These are phyloP conservation scores for Ceratocystis eucalypticola DNA, from an alignment of 2,329 filamentous ascomycete genomes.

Conservation along the genomic window DNA sequence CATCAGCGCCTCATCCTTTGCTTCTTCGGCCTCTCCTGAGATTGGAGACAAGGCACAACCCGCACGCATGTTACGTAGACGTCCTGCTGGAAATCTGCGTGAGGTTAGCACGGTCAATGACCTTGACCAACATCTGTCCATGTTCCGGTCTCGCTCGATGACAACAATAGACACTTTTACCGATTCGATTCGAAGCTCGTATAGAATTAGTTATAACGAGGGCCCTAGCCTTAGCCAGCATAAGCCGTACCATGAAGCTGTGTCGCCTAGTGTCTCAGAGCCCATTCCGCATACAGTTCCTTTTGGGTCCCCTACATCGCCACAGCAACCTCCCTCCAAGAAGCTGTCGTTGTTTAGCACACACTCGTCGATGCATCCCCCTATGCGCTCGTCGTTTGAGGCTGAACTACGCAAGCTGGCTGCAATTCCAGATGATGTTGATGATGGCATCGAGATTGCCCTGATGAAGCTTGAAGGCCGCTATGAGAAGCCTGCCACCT, in stretches of 20 bases:
- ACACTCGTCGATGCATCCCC: conserved; percentile 44
- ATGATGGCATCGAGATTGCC: conserved; percentile 86
- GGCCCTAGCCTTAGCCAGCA: not conserved
- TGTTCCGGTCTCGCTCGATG: conserved; percentile 32
- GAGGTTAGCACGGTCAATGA: conserved; percentile 54
- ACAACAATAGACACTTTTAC: conserved; percentile 48
- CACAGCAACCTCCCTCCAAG: conserved; percentile 27
- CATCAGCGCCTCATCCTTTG: conserved; percentile 8
- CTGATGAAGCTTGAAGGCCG: conserved; percentile 84
- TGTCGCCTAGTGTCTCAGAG: conserved; percentile 31
- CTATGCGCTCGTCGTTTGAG: conserved; percentile 66
- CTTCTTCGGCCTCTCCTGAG: conserved; percentile 20
- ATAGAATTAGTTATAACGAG: conserved; percentile 31
- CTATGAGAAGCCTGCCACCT: conserved; percentile 39
- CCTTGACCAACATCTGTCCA: conserved; percentile 29
- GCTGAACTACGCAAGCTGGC: conserved; percentile 76
- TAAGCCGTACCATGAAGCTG: conserved; percentile 30
- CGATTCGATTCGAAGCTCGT: conserved; percentile 44
- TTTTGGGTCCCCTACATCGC: conserved; percentile 33
- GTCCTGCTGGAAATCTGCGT: conserved; percentile 62
- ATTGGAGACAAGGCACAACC: conserved; percentile 32
- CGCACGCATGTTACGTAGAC: conserved; percentile 52
- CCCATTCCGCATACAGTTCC: conserved; percentile 39
- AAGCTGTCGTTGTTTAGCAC: conserved; percentile 46
- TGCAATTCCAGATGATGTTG: conserved; percentile 69